These are phyloP conservation scores for Blastobotrys petasosporus DNA, from an alignment of 1,139 yeast species.

Conservation along the genomic window DNA sequence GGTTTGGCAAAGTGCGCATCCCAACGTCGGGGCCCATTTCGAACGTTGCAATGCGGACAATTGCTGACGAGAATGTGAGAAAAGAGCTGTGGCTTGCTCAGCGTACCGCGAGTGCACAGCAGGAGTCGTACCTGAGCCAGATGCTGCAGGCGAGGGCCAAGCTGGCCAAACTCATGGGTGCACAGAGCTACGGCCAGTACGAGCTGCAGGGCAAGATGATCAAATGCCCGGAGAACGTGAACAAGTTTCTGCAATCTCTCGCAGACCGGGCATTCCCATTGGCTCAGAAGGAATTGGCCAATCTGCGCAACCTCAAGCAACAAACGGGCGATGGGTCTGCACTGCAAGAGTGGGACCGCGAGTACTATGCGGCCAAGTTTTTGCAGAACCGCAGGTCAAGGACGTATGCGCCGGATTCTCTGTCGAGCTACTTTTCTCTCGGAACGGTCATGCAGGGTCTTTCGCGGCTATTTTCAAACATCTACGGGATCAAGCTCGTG, in stretches of 20 bases:
- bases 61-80: conserved; percentile 54
- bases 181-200: conserved; percentile 66
- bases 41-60: conserved; percentile 55
- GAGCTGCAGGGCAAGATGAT: conserved; percentile 92
- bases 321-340: conserved; percentile 32
- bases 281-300: conserved; percentile 53
- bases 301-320: conserved; percentile 23
- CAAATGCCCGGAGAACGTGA: conserved; percentile 68
- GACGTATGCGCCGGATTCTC: conserved; percentile 20
- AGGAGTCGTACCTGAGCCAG: conserved; percentile 52
- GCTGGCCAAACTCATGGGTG: conserved; percentile 71
- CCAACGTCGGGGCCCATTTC: conserved; percentile 71
- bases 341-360: conserved; percentile 89
- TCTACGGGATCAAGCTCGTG: conserved; percentile 70
- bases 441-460: conserved; percentile 87
- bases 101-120: conserved; percentile 50
- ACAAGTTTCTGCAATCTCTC: conserved; percentile 57
- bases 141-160: conserved; percentile 62
- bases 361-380: conserved; percentile 49
- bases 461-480: conserved; percentile 57
- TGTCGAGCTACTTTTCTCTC: conserved; percentile 59
- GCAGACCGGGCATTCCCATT: conserved; percentile 47
- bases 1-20: conserved; percentile 39
- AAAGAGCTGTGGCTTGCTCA: conserved; percentile 68
- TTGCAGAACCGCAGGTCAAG: conserved; percentile 28